Conservation (phyloP, 768 basidiomycete genomes). For the Agrocybe praecox region DNA sequence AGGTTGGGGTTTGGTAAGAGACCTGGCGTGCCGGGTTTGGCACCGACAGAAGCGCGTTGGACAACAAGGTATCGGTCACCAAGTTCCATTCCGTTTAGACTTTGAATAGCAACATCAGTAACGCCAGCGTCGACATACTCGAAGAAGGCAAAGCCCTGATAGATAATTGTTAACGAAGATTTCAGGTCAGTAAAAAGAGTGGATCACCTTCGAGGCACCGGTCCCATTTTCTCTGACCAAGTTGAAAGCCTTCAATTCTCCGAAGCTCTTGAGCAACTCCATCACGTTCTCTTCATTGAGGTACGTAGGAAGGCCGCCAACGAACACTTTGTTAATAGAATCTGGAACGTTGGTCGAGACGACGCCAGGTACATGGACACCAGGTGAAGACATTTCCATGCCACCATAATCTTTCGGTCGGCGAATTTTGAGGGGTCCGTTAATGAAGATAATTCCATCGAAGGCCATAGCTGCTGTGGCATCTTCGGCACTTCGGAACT, state of each 20-base stretch:
- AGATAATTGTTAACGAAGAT: slow-evolving; percentile 5
- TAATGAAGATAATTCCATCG: slow-evolving; percentile 95
- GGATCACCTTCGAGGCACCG: slow-evolving; percentile 79
- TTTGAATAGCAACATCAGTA: slow-evolving; percentile 95
- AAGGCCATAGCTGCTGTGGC: slow-evolving; percentile 97
- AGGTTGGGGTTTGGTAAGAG: slow-evolving; percentile 69
- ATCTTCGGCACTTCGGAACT: slow-evolving; percentile 98
- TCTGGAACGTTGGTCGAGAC: slow-evolving; percentile 98
- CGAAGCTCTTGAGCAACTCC: slow-evolving; percentile 96
- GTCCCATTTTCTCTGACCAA: slow-evolving; percentile 93
- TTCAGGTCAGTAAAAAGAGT: not conserved
- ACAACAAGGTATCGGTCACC: slow-evolving; percentile 96
- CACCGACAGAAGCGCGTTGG: slow-evolving; percentile 94
- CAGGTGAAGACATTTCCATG: slow-evolving; percentile 59
- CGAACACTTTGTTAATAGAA: slow-evolving; percentile 97
- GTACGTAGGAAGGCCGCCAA: slow-evolving; percentile 94
- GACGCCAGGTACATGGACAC: slow-evolving; percentile 88
- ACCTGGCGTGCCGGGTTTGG: slow-evolving; percentile 70
- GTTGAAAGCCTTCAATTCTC: slow-evolving; percentile 97
- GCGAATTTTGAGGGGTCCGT: slow-evolving; percentile 94
- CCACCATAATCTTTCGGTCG: slow-evolving; percentile 98
- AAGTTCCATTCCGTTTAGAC: slow-evolving; percentile 96
- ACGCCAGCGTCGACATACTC: slow-evolving; percentile 90
- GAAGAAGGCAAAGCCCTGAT: slow-evolving; percentile 97
- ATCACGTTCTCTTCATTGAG: slow-evolving; percentile 98